Conservation (phyloP, 345 rosid genomes). For the Gossypium thurberi region DNA sequence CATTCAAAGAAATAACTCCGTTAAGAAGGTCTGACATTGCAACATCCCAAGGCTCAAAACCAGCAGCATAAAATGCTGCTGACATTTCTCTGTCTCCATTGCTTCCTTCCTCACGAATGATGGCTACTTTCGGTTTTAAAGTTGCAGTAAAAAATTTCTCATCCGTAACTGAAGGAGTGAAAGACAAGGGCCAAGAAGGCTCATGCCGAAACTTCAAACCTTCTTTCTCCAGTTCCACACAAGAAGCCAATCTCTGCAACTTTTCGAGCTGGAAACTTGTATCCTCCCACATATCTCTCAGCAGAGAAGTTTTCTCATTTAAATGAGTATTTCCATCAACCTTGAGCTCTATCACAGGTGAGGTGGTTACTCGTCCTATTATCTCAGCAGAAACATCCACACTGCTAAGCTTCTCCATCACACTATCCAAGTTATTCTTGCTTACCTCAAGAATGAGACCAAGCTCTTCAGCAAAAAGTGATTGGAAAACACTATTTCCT, state of each 20-base stretch:
- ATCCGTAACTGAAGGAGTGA: conserved; percentile 65
- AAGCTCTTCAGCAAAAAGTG: conserved; percentile 81
- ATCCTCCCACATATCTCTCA: conserved; percentile 91
- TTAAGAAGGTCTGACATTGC: conserved; percentile 83
- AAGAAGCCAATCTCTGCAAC: conserved; percentile 69
- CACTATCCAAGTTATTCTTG: conserved; percentile 47
- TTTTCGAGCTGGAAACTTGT: conserved; percentile 77
- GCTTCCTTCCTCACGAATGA: conserved; percentile 96
- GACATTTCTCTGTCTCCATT: conserved; percentile 98
- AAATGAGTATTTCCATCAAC: conserved; percentile 53
- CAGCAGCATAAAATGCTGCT: conserved; percentile 78
- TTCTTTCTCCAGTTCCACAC: conserved; percentile 82
- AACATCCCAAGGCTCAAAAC: conserved; percentile 95
- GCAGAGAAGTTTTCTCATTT: conserved; percentile 52
- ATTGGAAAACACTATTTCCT: conserved; percentile 63
- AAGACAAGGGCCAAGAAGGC: conserved; percentile 69
- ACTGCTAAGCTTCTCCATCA: conserved; percentile 42
- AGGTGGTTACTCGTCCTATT: conserved; percentile 64
- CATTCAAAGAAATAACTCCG: conserved; percentile 49
- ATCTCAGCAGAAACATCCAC: conserved; percentile 48
- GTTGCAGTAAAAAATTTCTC: conserved; percentile 43
- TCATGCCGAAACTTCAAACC: conserved; percentile 66
- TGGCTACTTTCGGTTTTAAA: conserved; percentile 80
- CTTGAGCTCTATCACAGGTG: conserved; percentile 45
- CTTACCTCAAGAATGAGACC: conserved; percentile 80